phyloP scores from a whole-genome alignment of 139 green algal species.

The Haematococcus sp. region DNA sequence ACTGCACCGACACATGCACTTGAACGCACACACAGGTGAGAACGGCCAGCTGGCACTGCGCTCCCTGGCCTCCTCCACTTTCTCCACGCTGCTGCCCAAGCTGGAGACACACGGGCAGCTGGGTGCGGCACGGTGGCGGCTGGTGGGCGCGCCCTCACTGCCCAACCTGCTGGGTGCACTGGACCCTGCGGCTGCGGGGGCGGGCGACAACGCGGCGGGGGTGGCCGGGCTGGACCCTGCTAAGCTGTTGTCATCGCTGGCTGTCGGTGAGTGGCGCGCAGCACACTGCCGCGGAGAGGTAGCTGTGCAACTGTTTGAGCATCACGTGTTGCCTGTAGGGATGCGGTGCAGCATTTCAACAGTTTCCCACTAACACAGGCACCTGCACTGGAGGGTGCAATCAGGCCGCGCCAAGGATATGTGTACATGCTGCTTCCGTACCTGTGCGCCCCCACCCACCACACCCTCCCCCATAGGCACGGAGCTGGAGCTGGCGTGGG shows the following conservation, averaged over 20 bases:
- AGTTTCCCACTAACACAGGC: neutral
- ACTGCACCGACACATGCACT: neutral
- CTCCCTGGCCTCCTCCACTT: constrained; percentile 81
- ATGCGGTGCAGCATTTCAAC: neutral
- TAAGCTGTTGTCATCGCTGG: constrained; percentile 23
- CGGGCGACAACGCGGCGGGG: neutral
- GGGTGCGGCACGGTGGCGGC: constrained; percentile 71
- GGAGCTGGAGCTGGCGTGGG: constrained; percentile 90
- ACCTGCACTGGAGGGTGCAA: too few relatives aligned
- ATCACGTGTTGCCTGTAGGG: neutral
- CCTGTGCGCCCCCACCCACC: too few relatives aligned
- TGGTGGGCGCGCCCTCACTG: constrained; percentile 64
- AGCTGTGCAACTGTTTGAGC: too few relatives aligned
- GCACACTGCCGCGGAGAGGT: neutral
- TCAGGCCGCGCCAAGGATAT: too few relatives aligned
- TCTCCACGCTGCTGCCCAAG: constrained; percentile 88
- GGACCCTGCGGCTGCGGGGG: neutral
- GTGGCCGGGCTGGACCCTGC: constrained; percentile 8
- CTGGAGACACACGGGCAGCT: constrained; percentile 92
- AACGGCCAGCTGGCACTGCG: constrained; percentile 91
- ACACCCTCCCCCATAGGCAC: too few relatives aligned
- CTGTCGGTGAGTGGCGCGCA: neutral
- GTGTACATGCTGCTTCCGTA: too few relatives aligned
- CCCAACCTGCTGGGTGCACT: constrained; percentile 40
- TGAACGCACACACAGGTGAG: too few relatives aligned